A percentile compares a stretch with the other conserved stretches of the same genome.
Evolutionary conservation across 129 eudicot genomes (phyloP).

Genomic region (Saposhnikovia divaricata): DNA sequence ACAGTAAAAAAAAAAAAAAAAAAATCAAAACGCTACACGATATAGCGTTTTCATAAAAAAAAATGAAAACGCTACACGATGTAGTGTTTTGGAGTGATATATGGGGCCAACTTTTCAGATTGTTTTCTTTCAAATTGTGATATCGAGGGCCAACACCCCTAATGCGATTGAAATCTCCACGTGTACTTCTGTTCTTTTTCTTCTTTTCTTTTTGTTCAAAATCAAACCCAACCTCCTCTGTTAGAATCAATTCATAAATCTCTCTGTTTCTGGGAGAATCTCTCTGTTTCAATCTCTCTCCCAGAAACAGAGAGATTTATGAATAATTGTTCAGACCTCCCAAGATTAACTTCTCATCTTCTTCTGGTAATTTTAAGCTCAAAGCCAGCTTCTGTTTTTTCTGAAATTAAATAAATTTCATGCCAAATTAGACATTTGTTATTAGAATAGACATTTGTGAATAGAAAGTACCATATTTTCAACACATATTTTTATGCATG

Average conservation of each 20-base stretch:
- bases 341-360: background rate
- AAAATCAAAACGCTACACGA: too few species aligned
- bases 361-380: background rate
- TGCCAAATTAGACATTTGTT: background rate
- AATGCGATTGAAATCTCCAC: background rate
- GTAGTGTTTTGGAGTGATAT: too few species aligned
- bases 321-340: background rate
- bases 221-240: background rate
- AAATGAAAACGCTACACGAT: too few species aligned
- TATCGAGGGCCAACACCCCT: too few species aligned
- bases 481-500: background rate
- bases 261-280: background rate
- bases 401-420: background rate
- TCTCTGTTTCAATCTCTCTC: slow-evolving; percentile 1
- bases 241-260: background rate
- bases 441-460: background rate
- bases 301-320: slow-evolving; percentile 3
- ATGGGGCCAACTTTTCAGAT: too few species aligned
- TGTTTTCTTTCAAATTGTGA: too few species aligned
- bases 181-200: background rate
- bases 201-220: background rate
- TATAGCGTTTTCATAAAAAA: too few species aligned
- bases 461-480: background rate
- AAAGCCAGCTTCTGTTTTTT: background rate
- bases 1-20: too few species aligned